Evolutionary conservation across 129 eudicot genomes (phyloP).

Genomic region (Ambrosia artemisiifolia): DNA sequence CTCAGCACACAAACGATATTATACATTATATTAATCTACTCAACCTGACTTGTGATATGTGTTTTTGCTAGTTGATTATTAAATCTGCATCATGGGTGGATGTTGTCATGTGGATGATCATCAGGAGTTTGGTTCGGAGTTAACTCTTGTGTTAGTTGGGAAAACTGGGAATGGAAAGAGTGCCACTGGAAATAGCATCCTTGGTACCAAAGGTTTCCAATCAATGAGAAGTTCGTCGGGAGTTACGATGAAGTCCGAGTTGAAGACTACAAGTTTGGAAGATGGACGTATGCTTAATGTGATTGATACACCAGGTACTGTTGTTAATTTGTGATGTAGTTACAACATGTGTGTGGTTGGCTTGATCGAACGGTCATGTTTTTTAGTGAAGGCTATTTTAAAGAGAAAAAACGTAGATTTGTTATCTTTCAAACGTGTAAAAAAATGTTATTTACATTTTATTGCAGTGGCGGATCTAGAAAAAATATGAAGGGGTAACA

Average conservation of each 20-base stretch:
- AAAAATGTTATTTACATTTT: no score
- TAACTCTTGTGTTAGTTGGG: slow-evolving; percentile 72
- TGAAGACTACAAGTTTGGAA: slow-evolving; percentile 30
- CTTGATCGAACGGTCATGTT: no score
- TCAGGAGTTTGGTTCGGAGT: neutral
- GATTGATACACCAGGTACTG: slow-evolving; percentile 42
- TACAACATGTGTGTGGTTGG: no score
- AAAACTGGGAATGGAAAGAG: slow-evolving; percentile 80
- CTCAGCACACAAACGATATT: neutral
- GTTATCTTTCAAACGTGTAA: no score
- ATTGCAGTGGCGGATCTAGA: no score
- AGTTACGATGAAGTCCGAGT: slow-evolving; percentile 59
- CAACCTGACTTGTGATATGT: neutral
- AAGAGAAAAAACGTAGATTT: no score
- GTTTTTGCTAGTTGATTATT: neutral
- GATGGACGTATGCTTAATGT: slow-evolving; percentile 65
- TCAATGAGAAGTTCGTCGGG: slow-evolving; percentile 50
- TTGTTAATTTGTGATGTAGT: no score
- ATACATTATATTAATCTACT: neutral
- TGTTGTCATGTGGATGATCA: neutral
- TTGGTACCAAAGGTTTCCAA: slow-evolving; percentile 40
- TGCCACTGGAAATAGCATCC: slow-evolving; percentile 77
- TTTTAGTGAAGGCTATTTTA: no score
- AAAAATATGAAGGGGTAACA: no score
- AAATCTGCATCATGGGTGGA: neutral